phyloP scores from a whole-genome alignment of 2,329 filamentous ascomycete species.

The Verticillium albo-atrum region DNA sequence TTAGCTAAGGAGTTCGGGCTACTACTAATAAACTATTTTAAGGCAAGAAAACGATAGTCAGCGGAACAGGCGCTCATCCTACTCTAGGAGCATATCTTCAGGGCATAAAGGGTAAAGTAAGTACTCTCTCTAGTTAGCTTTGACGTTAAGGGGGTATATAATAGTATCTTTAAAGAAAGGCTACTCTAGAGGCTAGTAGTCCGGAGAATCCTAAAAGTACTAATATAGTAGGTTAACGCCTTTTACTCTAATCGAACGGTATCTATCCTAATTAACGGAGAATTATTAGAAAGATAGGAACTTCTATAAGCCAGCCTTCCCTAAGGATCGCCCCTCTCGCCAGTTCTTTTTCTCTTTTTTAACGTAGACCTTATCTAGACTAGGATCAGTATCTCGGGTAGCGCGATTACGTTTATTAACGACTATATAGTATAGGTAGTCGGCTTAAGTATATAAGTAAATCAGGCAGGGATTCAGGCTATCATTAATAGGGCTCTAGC shows the following conservation, averaged over 20 bases:
- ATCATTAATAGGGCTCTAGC: slow-evolving; percentile 16
- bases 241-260: slow-evolving; percentile 19
- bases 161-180: slow-evolving; percentile 29
- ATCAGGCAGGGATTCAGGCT: slow-evolving; percentile 14
- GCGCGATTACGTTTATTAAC: slow-evolving; percentile 14
- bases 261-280: slow-evolving; percentile 15
- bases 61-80: slow-evolving; percentile 1
- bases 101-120: slow-evolving; percentile 5
- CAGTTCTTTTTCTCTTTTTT: slow-evolving; percentile 28
- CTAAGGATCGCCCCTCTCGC: slow-evolving; percentile 28
- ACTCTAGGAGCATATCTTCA: slow-evolving; percentile 2
- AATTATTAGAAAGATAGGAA: slow-evolving; percentile 7
- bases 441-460: background rate
- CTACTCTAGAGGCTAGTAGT: slow-evolving; percentile 13
- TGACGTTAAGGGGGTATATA: slow-evolving; percentile 35
- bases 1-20: background rate
- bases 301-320: slow-evolving; percentile 18
- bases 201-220: slow-evolving; percentile 14
- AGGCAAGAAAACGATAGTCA: background rate
- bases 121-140: slow-evolving; percentile 30
- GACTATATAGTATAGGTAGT: background rate
- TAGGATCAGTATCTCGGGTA: slow-evolving; percentile 18
- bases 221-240: slow-evolving; percentile 14
- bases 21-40: background rate
- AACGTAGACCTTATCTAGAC: slow-evolving; percentile 19